These are phyloP conservation scores for Sporothrix curviconia DNA, from an alignment of 2,329 filamentous ascomycete species.

Conservation along the genomic window DNA sequence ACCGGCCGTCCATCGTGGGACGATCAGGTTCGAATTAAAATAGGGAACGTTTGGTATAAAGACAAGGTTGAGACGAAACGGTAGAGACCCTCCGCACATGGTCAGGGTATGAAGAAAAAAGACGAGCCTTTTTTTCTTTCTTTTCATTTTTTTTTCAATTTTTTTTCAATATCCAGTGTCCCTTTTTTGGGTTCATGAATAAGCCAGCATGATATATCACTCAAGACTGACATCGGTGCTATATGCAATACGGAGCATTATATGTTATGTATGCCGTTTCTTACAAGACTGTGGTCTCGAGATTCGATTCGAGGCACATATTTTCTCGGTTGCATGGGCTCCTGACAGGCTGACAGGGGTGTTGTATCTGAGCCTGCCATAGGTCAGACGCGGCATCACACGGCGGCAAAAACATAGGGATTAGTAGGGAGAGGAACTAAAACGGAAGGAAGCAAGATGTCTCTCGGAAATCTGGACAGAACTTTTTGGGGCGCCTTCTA, in stretches of 20 bases:
- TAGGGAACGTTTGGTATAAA: constrained; percentile 1
- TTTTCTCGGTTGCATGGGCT: neutral
- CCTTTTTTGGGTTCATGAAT: too few species aligned
- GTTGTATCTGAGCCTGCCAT: constrained; percentile 3
- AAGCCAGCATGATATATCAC: too few species aligned
- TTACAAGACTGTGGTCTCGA: neutral
- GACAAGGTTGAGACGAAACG: constrained; percentile 2
- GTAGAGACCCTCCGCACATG: neutral
- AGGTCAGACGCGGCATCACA: constrained; percentile 5
- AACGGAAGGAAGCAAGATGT: neutral
- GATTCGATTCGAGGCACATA: neutral
- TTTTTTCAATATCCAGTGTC: neutral
- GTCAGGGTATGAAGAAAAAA: too few species aligned
- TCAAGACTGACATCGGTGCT: too few species aligned
- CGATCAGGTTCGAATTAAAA: neutral
- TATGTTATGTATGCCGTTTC: too few species aligned
- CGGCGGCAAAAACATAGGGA: constrained; percentile 3
- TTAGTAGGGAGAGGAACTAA: neutral
- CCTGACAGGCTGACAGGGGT: neutral
- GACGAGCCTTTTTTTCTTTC: neutral
- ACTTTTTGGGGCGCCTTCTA: neutral
- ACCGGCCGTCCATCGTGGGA: neutral
- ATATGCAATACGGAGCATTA: too few species aligned
- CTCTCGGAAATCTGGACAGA: too few species aligned
- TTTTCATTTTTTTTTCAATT: neutral